These are phyloP conservation scores for Davidsoniella neocaledoniae DNA, from an alignment of 2,329 filamentous ascomycete species.

Conservation along the genomic window DNA sequence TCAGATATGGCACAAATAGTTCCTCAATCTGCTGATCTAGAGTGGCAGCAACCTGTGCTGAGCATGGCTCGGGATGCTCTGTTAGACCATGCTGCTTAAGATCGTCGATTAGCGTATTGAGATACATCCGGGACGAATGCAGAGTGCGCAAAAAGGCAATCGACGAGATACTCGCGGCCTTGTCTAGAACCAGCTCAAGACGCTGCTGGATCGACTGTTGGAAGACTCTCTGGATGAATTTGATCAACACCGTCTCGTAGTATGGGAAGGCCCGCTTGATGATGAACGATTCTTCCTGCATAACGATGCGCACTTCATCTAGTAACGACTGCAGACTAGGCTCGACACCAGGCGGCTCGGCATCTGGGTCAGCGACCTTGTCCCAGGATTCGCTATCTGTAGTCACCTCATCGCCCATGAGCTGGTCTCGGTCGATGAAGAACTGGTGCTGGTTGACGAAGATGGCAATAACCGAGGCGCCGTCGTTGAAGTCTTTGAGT, in stretches of 20 bases:
- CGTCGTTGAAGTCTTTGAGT: slow-evolving; percentile 87
- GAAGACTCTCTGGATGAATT: slow-evolving; percentile 90
- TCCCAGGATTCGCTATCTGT: slow-evolving; percentile 72
- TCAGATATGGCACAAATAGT: slow-evolving; percentile 54
- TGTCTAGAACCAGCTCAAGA: slow-evolving; percentile 87
- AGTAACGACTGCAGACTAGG: slow-evolving; percentile 80
- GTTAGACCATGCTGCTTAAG: slow-evolving; percentile 87
- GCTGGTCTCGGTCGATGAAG: slow-evolving; percentile 89
- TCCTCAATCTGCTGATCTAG: slow-evolving; percentile 62
- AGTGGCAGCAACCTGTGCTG: slow-evolving; percentile 65
- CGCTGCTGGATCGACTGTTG: slow-evolving; percentile 96
- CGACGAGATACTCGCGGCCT: slow-evolving; percentile 80
- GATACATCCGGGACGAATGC: slow-evolving; percentile 80
- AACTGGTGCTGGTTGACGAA: slow-evolving; percentile 99
- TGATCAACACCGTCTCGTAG: slow-evolving; percentile 81
- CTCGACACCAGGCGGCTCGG: slow-evolving; percentile 80
- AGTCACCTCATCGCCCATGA: slow-evolving; percentile 72
- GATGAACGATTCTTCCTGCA: slow-evolving; percentile 93
- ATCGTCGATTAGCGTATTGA: slow-evolving; percentile 75
- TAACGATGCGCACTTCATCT: slow-evolving; percentile 86
- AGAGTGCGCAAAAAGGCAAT: slow-evolving; percentile 80
- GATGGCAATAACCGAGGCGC: slow-evolving; percentile 81
- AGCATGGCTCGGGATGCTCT: slow-evolving; percentile 83
- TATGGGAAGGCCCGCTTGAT: slow-evolving; percentile 94
- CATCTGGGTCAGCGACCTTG: slow-evolving; percentile 80